Evolutionary conservation across 169 alveolate genomes (phyloP).

Genomic region (Toxoplasma gondii): DNA sequence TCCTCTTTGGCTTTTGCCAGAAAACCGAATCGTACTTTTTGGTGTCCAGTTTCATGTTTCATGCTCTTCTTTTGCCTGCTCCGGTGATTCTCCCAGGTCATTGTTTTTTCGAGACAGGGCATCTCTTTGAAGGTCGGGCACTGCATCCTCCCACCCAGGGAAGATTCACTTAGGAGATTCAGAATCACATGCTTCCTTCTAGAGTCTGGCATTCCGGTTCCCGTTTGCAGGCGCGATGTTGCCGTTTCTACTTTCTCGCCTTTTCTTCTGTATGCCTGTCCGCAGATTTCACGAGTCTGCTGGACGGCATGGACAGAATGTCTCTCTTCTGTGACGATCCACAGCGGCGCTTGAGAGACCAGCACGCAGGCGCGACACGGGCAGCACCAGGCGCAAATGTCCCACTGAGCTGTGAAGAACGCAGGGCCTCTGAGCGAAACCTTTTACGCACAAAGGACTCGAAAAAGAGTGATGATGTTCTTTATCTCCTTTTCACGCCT

Average conservation of each 20-base stretch:
- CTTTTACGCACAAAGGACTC: neutral
- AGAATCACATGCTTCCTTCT: too few species aligned
- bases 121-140: too few species aligned
- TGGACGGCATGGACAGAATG: slow-evolving; percentile 24
- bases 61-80: too few species aligned
- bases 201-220: neutral
- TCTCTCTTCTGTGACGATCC: neutral
- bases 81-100: too few species aligned
- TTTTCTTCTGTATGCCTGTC: neutral
- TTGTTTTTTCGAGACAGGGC: too few species aligned
- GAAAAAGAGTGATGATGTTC: neutral
- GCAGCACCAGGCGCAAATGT: slow-evolving; percentile 20
- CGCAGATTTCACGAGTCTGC: slow-evolving; percentile 8
- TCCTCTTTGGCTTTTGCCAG: too few species aligned
- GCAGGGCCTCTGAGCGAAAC: neutral
- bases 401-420: neutral
- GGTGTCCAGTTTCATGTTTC: too few species aligned
- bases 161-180: too few species aligned
- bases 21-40: too few species aligned
- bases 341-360: neutral
- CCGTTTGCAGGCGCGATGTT: neutral
- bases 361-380: neutral
- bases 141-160: too few species aligned
- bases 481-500: neutral
- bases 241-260: neutral